These are phyloP conservation scores for Pythium rishiriense DNA, from an alignment of 352 stramenopile species.

Conservation along the genomic window DNA sequence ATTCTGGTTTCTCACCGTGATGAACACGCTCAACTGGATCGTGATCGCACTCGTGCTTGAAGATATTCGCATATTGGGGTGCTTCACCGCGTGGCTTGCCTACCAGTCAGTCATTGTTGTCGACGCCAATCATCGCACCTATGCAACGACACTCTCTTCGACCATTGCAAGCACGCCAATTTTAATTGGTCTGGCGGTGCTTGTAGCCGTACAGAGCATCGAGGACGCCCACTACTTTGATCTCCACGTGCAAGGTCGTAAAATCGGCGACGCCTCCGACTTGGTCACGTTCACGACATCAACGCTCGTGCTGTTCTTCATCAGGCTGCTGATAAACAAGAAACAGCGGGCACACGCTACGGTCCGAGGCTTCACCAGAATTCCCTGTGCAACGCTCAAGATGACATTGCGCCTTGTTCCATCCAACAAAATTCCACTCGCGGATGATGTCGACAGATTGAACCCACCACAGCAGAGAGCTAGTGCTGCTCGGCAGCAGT, in stretches of 20 bases:
- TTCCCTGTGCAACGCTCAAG: conserved; percentile 18
- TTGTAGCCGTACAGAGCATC: background rate
- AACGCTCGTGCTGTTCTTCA: conserved; percentile 11
- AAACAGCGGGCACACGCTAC: conserved; percentile 1
- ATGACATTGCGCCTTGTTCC: background rate
- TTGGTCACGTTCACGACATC: conserved; percentile 11
- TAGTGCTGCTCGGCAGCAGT: background rate
- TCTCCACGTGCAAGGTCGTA: background rate
- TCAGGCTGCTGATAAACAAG: conserved; percentile 8
- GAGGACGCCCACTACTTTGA: conserved; percentile 6
- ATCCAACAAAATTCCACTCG: background rate
- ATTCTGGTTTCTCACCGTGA: conserved; percentile 17
- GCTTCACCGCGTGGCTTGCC: background rate
- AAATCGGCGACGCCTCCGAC: conserved; percentile 3
- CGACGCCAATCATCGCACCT: conserved; percentile 16
- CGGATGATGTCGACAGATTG: background rate
- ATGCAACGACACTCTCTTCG: background rate
- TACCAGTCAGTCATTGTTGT: conserved; percentile 8
- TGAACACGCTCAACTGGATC: conserved; percentile 18
- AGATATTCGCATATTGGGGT: background rate
- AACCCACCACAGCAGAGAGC: background rate
- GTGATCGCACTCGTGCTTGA: background rate
- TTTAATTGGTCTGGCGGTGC: background rate
- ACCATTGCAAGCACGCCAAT: background rate
- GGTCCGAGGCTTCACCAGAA: conserved; percentile 3